These are phyloP conservation scores for Hypoxylon sp. DNA, from an alignment of 2,329 filamentous ascomycete species.

Conservation along the genomic window DNA sequence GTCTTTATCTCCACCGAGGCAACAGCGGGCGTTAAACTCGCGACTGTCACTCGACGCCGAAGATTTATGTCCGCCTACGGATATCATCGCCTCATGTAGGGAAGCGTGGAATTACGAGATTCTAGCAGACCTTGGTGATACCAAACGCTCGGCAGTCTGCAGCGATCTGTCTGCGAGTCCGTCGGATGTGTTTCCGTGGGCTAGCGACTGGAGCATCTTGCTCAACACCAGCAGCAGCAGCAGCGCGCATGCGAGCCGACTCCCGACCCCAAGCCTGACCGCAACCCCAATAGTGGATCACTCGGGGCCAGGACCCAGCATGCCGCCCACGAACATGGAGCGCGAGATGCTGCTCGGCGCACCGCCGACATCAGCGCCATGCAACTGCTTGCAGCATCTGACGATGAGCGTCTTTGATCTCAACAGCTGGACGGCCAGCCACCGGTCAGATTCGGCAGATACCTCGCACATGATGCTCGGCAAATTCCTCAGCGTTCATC, in stretches of 20 bases:
- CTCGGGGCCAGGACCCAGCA: neutral
- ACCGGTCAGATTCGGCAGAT: neutral
- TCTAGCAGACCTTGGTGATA: neutral
- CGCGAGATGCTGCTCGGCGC: neutral
- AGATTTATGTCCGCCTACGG: neutral
- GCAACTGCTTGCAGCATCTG: conserved; percentile 6
- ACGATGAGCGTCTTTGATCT: conserved; percentile 7
- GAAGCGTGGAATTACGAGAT: conserved; percentile 5
- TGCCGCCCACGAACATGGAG: neutral
- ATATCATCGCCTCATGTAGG: neutral
- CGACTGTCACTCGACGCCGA: neutral
- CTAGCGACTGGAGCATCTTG: neutral
- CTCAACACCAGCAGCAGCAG: neutral
- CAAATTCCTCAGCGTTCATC: conserved; percentile 1
- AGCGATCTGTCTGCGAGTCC: conserved; percentile 1
- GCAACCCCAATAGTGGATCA: neutral
- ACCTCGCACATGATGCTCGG: conserved; percentile 1
- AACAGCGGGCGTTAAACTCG: neutral
- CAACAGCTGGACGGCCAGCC: conserved; percentile 2
- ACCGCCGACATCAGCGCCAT: neutral
- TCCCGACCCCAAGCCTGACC: conserved; percentile 3
- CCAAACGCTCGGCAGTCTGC: neutral
- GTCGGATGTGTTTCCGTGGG: conserved; percentile 3
- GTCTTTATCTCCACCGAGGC: neutral
- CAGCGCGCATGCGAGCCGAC: neutral